Evolutionary conservation across 805 yeast species (phyloP).

Genomic region (Pichia heedii): DNA sequence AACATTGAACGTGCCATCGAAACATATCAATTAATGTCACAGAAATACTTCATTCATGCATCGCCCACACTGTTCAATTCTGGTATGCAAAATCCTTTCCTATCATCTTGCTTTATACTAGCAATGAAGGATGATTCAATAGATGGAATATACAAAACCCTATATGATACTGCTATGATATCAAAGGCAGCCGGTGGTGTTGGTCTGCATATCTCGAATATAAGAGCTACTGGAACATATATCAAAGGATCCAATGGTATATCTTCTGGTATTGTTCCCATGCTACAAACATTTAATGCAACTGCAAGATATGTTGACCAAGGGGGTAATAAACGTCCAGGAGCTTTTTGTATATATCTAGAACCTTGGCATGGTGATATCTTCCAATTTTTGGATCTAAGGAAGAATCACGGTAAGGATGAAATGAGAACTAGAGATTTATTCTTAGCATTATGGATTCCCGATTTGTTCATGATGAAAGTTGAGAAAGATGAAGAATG

Average conservation of each 20-base stretch:
- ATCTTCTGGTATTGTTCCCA: slow-evolving; percentile 90
- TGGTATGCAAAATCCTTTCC: slow-evolving; percentile 75
- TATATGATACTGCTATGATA: slow-evolving; percentile 80
- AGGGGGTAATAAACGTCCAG: slow-evolving; percentile 97
- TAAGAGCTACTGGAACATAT: slow-evolving; percentile 77
- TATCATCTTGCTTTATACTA: slow-evolving; percentile 87
- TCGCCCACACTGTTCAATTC: slow-evolving; percentile 93
- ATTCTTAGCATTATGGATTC: slow-evolving; percentile 90
- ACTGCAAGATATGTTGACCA: slow-evolving; percentile 97
- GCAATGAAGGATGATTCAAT: slow-evolving; percentile 93
- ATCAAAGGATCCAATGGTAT: slow-evolving; percentile 91
- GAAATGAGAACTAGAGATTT: slow-evolving; percentile 89
- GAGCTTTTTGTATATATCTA: slow-evolving; percentile 87
- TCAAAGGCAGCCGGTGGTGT: slow-evolving; percentile 96
- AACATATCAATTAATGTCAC: slow-evolving; percentile 83
- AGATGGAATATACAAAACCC: slow-evolving; percentile 87
- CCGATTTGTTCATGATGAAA: slow-evolving; percentile 88
- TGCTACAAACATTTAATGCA: slow-evolving; percentile 89
- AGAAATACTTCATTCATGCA: slow-evolving; percentile 83
- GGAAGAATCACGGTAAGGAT: slow-evolving; percentile 93
- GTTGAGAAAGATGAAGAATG: slow-evolving; percentile 73
- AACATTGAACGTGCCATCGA: slow-evolving; percentile 60
- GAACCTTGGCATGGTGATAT: slow-evolving; percentile 98
- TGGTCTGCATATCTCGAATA: slow-evolving; percentile 82
- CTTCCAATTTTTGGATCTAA: slow-evolving; percentile 74